Conservation (phyloP, 345 rosid species). For the Pseudoturritis turrita region DNA sequence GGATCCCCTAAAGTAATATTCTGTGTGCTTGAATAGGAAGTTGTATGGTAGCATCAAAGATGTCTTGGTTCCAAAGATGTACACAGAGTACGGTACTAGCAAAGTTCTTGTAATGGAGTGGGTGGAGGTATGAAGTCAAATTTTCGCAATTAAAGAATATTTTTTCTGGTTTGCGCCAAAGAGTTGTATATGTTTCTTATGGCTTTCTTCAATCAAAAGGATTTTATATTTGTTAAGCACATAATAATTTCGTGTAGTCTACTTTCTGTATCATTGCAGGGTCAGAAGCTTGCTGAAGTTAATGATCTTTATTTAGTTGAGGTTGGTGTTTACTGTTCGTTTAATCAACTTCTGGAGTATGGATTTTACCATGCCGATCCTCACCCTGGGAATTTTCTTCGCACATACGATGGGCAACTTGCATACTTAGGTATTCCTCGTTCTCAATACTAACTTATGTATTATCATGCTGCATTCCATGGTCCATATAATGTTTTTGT, state of each 20-base stretch:
- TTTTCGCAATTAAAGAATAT: background rate
- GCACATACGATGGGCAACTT: constrained; percentile 82
- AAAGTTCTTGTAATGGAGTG: constrained; percentile 93
- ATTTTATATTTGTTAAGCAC: background rate
- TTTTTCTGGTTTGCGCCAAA: background rate
- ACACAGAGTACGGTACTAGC: constrained; percentile 70
- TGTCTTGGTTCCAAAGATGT: constrained; percentile 85
- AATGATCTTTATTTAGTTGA: constrained; percentile 63
- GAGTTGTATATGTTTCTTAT: constrained; percentile 3
- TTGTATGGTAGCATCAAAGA: constrained; percentile 72
- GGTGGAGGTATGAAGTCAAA: constrained; percentile 67
- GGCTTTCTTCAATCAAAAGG: background rate
- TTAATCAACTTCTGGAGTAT: constrained; percentile 84
- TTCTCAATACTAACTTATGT: background rate
- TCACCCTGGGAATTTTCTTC: constrained; percentile 93
- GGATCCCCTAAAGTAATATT: constrained; percentile 8
- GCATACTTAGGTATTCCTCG: constrained; percentile 75
- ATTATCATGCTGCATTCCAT: background rate
- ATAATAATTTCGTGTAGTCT: constrained; percentile 2
- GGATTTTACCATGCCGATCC: constrained; percentile 99
- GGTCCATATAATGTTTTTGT: background rate
- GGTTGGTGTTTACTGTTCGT: constrained; percentile 98
- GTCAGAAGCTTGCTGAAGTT: constrained; percentile 72
- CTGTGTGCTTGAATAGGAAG: constrained; percentile 44
- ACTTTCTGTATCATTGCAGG: constrained; percentile 42